phyloP scores from a whole-genome alignment of 768 basidiomycete species.

The Boletus edulis region DNA sequence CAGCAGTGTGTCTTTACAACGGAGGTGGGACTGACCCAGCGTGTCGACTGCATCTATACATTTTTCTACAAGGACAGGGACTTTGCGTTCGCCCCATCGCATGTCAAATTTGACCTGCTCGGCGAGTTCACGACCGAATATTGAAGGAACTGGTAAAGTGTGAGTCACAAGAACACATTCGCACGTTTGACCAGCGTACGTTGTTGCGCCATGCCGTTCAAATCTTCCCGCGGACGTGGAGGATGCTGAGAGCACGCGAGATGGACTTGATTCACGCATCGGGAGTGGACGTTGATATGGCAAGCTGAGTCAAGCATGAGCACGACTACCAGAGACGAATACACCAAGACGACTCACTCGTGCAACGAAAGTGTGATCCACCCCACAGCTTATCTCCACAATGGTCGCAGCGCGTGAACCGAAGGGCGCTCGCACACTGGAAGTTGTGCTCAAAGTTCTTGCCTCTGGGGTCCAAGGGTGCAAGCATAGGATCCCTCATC shows the following conservation, averaged over 20 bases:
- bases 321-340: background rate
- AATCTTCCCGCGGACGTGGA: conserved; percentile 31
- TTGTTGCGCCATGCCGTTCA: conserved; percentile 24
- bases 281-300: conserved; percentile 81
- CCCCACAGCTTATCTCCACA: conserved; percentile 99
- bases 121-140: conserved; percentile 87
- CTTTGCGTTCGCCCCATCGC: conserved; percentile 53
- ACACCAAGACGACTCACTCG: conserved; percentile 53
- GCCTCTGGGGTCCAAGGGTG: conserved; percentile 36
- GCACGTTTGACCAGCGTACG: conserved; percentile 3
- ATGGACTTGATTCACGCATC: conserved; percentile 72
- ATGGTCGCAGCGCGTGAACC: conserved; percentile 91
- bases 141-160: conserved; percentile 61
- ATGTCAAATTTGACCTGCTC: conserved; percentile 80
- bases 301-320: conserved; percentile 53
- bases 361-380: conserved; percentile 89
- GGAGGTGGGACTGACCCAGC: conserved; percentile 52
- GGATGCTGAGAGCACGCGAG: conserved; percentile 60
- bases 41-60: conserved; percentile 93
- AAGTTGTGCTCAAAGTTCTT: conserved; percentile 74
- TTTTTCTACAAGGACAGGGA: conserved; percentile 92
- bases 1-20: background rate
- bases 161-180: conserved; percentile 20
- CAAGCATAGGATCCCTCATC: conserved; percentile 42
- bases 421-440: conserved; percentile 82